Evolutionary conservation across 306 rosid species (phyloP), one percentile per base, ranked within the genome.

Genomic region (Acacia melanoxylon): DNA sequence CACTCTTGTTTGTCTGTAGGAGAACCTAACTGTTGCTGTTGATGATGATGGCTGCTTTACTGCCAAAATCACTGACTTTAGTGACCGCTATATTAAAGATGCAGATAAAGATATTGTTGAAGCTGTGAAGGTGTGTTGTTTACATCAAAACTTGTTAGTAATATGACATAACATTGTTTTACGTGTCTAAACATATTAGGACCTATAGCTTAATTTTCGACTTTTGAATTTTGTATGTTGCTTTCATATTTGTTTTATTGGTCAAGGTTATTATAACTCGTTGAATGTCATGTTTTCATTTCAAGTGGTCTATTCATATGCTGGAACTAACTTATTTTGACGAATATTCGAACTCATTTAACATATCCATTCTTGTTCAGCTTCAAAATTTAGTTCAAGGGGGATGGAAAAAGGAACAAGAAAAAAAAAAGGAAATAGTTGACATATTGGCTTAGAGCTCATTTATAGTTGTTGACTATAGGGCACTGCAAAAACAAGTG

Each of bases 21-120:
- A 95, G 84, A 89, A 86, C 67, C 76, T 95, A 83, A 86, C 87
- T 76, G 98, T 95, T 67, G 98, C 98, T 63, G 98, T 95, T 75
- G 99, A 95, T 74, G 99, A 95, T 68, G 98, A 95, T 92, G 99
- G 99, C 75, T 91, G 94, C 91, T 95, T 95, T 85, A 95, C 91
- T 0, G 85, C 85, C 65, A 93, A 87, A 86, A 83, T 93, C 85
- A 82, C 90, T 0, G 92, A 95, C 61, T 93, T 93, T 81, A 89
- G 90, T 69, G 97, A 94, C 79, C 40, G 92, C 80, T 89, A 95
- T 80, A 93, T 95, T 72, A 95, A 95, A 85, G 93, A 95, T 45
- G 97, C 97, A 19, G 98, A 92, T 86, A 92, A 92, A 80, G 92
- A 87, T 85, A 93, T 95, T 54, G 82, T 92, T 86, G 99, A 91